phyloP scores from a whole-genome alignment of 2,329 filamentous ascomycete species.

The Tricladium varicosporioides region DNA sequence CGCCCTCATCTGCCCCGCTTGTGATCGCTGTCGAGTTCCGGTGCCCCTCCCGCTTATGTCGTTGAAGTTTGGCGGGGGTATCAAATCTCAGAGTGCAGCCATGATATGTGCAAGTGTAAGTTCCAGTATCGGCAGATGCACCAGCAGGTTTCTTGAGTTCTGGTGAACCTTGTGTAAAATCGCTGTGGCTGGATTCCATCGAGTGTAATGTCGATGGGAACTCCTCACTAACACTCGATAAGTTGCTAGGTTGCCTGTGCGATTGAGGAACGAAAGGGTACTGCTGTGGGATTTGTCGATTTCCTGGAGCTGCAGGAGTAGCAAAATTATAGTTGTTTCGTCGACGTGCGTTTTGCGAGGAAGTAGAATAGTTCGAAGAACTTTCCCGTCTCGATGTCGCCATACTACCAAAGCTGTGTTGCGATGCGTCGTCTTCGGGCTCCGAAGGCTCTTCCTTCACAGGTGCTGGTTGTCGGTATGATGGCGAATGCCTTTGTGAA shows the following conservation, averaged over 20 bases:
- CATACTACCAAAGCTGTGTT: slow-evolving; percentile 43
- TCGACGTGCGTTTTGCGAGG: slow-evolving; percentile 29
- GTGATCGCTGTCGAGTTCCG: slow-evolving; percentile 63
- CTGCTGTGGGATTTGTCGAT: slow-evolving; percentile 31
- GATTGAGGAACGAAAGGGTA: slow-evolving; percentile 33
- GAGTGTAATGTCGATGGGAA: slow-evolving; percentile 35
- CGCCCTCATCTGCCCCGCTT: slow-evolving; percentile 36
- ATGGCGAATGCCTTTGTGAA: slow-evolving; percentile 44
- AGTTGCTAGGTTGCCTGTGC: slow-evolving; percentile 25
- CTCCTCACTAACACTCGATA: slow-evolving; percentile 31
- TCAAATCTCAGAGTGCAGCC: slow-evolving; percentile 88
- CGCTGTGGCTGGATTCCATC: slow-evolving; percentile 40
- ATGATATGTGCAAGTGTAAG: slow-evolving; percentile 95
- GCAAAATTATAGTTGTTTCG: slow-evolving; percentile 44
- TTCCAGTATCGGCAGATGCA: slow-evolving; percentile 74
- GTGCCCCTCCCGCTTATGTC: slow-evolving; percentile 93
- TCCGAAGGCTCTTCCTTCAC: slow-evolving; percentile 30
- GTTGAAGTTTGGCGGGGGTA: slow-evolving; percentile 80
- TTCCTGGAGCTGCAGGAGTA: slow-evolving; percentile 37
- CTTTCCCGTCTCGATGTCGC: slow-evolving; percentile 40
- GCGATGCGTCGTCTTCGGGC: slow-evolving; percentile 37
- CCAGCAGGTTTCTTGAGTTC: slow-evolving; percentile 51
- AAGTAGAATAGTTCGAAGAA: slow-evolving; percentile 32
- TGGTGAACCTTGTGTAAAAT: slow-evolving; percentile 34
- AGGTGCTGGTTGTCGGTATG: slow-evolving; percentile 27